Base-by-base conservation (phyloP, 345 rosid genomes). In the Ricinus communis region DNA sequence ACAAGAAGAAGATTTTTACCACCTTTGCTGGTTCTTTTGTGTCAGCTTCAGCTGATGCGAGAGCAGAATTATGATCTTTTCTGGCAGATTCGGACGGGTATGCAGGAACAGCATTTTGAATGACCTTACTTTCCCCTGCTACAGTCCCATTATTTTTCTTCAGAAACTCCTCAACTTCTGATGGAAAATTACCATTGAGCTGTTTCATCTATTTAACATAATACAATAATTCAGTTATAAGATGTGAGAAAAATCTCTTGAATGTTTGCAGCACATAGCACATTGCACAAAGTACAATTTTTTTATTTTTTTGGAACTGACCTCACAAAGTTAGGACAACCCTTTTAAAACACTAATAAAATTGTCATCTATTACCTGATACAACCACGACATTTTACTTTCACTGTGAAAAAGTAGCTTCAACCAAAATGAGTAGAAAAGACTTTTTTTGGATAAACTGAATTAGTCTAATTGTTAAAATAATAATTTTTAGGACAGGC, bases 141-240 rank as follows among this genome's bases (percentile, higher is more conserved):
- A 76, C 77, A 72, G 71, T 56, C 56, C 69, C 62, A 51, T 71
- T 50, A 64, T 74, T 78, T 71, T 67, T 71, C 21, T 72, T 71
- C 69, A 91, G 76, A 66, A 83, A 73, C 77, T 90, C 94, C 63
- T 87, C 92, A 25, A 91, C 74, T 31, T 87, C 84, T 43, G 80
- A 78, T 13, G 91, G 89, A 69, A 90, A 87, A 77, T 86, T 76
- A 66, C 77, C 90, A 71, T 87, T 91, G 62, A 91, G 86, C 82
- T 88, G 81, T 77, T 85, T 91, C 74, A 83, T 75, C 98, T 93
- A 77, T 61, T 22, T 28, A 25, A 43, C 3, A 47, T 27, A 80
- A 24, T 59, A 80, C 5, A 12, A 22, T 10, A 68, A 53, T 31
- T 62, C 54, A 73, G 28, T 43, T 38, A 63, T 18, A 58, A 72